Evolutionary conservation across 306 rosid genomes (phyloP).

Genomic region (Citrullus amarus): DNA sequence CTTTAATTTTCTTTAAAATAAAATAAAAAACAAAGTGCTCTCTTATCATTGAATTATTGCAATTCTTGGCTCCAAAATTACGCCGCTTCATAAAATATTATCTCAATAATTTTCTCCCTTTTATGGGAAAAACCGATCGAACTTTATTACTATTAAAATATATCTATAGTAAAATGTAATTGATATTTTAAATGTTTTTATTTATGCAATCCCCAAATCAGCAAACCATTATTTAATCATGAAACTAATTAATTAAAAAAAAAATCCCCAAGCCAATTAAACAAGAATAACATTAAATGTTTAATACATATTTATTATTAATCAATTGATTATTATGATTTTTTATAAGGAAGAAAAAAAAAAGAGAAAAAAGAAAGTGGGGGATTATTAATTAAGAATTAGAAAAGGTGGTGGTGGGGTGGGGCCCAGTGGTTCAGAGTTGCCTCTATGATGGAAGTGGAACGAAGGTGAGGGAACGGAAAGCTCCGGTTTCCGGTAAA

Average conservation of each 20-base stretch:
- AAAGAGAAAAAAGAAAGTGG: not conserved
- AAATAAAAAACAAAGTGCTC: not conserved
- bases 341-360: no score
- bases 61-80: not conserved
- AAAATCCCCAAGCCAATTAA: not conserved
- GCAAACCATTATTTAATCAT: not conserved
- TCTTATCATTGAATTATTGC: not conserved
- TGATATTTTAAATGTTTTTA: not conserved
- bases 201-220: not conserved
- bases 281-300: not conserved
- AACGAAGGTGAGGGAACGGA: not conserved
- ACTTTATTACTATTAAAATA: not conserved
- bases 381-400: not conserved
- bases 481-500: not conserved
- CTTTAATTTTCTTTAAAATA: not conserved
- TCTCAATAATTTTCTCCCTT: not conserved
- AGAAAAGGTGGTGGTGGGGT: not conserved
- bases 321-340: no score
- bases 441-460: not conserved
- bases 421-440: not conserved
- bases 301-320: not conserved
- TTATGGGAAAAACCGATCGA: not conserved
- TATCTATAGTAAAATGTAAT: no score
- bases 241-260: not conserved
- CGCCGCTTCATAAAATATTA: not conserved